A percentile compares a stretch with the other conserved stretches of the same genome.
Evolutionary conservation across 2,329 filamentous ascomycete genomes (phyloP).

Genomic region (Chaetomiaceae sp.): DNA sequence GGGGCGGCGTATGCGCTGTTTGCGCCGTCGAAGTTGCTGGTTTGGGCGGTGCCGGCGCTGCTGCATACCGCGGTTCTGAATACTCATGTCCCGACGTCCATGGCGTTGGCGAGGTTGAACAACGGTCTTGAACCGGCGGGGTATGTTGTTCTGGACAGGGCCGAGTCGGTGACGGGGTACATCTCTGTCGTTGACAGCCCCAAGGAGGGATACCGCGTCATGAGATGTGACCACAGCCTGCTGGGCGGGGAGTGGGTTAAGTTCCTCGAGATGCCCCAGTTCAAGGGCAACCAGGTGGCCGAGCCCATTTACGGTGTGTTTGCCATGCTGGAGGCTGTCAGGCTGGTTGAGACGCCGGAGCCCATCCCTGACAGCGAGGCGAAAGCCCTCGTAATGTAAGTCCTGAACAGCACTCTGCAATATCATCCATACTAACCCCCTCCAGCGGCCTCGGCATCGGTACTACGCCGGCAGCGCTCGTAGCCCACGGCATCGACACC

Average conservation of each 20-base stretch:
- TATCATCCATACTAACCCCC: constrained; percentile 17
- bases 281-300: constrained; percentile 51
- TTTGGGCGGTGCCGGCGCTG: constrained; percentile 66
- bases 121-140: constrained; percentile 58
- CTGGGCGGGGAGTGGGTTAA: constrained; percentile 86
- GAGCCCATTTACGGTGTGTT: constrained; percentile 98
- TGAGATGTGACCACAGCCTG: constrained; percentile 92
- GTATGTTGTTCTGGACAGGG: constrained; percentile 73
- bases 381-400: constrained; percentile 80
- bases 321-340: constrained; percentile 86
- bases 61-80: constrained; percentile 69
- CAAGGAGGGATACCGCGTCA: constrained; percentile 66
- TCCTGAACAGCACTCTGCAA: constrained; percentile 10
- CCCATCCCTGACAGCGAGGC: constrained; percentile 59
- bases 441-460: constrained; percentile 82
- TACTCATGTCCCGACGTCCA: constrained; percentile 62
- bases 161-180: constrained; percentile 87
- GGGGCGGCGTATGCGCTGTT: constrained; percentile 61
- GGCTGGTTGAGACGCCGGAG: constrained; percentile 63
- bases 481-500: constrained; percentile 83
- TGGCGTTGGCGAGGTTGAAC: constrained; percentile 61
- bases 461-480: constrained; percentile 80
- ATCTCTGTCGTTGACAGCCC: constrained; percentile 81
- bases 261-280: constrained; percentile 45
- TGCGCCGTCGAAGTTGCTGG: constrained; percentile 63